Evolutionary conservation across 768 basidiomycete species (phyloP).

Genomic region (Asterophora lycoperdoides): DNA sequence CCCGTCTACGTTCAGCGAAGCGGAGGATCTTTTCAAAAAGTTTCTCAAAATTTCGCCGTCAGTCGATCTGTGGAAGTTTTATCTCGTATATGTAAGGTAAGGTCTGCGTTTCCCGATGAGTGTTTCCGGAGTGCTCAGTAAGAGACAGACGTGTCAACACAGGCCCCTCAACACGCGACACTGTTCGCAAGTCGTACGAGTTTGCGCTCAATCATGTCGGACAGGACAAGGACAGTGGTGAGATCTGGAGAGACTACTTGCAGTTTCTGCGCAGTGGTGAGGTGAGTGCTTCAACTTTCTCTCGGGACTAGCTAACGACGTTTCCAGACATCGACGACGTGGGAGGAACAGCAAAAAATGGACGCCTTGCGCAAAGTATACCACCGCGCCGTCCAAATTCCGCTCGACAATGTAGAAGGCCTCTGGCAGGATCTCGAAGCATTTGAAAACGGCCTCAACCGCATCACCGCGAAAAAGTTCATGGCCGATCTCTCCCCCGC

Average conservation of each 20-base stretch:
- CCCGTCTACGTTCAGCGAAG: conserved; percentile 63
- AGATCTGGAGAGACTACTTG: conserved; percentile 94
- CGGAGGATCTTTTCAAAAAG: conserved; percentile 84
- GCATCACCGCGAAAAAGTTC: conserved; percentile 95
- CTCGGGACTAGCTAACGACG: conserved; percentile 15
- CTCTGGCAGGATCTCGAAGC: conserved; percentile 93
- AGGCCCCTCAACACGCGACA: conserved; percentile 66
- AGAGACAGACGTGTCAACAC: conserved; percentile 56
- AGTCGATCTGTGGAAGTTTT: conserved; percentile 90
- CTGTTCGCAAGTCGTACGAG: conserved; percentile 86
- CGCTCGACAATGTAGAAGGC: conserved; percentile 86
- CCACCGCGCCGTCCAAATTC: conserved; percentile 91
- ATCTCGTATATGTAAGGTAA: conserved; percentile 88
- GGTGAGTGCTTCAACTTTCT: conserved; percentile 38
- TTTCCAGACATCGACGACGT: conserved; percentile 66
- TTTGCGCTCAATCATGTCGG: conserved; percentile 87
- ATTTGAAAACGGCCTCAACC: conserved; percentile 87
- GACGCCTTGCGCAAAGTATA: conserved; percentile 88
- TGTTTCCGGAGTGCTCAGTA: background rate
- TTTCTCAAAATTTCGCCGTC: conserved; percentile 83
- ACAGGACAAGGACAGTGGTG: conserved; percentile 86
- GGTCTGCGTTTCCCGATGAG: conserved; percentile 25
- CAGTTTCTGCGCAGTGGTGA: conserved; percentile 79
- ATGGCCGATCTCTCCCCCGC: conserved; percentile 87
- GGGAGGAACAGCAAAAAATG: conserved; percentile 97